A percentile compares a stretch with the other conserved stretches of the same genome.
Conservation (phyloP, 2,329 filamentous ascomycete species). For the Fusarium aywerte region DNA sequence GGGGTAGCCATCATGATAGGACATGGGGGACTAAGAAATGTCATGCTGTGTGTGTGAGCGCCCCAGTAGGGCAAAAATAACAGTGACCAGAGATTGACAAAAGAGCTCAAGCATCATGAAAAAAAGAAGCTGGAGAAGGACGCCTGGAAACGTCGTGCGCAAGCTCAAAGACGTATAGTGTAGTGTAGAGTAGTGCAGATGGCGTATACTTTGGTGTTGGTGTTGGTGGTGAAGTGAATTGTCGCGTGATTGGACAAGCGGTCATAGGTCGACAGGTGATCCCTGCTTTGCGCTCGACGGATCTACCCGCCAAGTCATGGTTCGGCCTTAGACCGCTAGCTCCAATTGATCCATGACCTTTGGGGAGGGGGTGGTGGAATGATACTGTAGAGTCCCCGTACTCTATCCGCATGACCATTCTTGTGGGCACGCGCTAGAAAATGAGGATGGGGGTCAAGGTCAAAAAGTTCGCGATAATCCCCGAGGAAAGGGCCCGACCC, state of each 20-base stretch:
- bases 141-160: conserved; percentile 34
- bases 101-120: conserved; percentile 7
- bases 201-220: conserved; percentile 12
- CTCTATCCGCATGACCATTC: conserved; percentile 42
- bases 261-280: conserved; percentile 17
- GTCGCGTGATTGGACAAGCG: conserved; percentile 15
- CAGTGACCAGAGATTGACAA: conserved; percentile 36
- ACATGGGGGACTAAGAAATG: conserved; percentile 12
- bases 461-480: conserved; percentile 25
- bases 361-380: conserved; percentile 21
- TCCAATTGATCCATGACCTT: conserved; percentile 25
- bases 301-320: conserved; percentile 45
- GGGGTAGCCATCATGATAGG: conserved; percentile 4
- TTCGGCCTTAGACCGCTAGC: conserved; percentile 33
- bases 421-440: conserved; percentile 23
- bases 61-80: conserved; percentile 5
- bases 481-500: conserved; percentile 17
- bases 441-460: conserved; percentile 6
- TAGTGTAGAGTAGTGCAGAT: conserved; percentile 11
- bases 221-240: conserved; percentile 6
- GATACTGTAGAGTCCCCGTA: conserved; percentile 31
- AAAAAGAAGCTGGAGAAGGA: conserved; percentile 15
- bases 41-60: conserved; percentile 1
- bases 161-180: conserved; percentile 9
- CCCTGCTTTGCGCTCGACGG: conserved; percentile 40